Percentiles rank a stretch among this genome's conserved stretches.
phyloP scores from a whole-genome alignment of 306 rosid species.

The Arachis hypogaea region DNA sequence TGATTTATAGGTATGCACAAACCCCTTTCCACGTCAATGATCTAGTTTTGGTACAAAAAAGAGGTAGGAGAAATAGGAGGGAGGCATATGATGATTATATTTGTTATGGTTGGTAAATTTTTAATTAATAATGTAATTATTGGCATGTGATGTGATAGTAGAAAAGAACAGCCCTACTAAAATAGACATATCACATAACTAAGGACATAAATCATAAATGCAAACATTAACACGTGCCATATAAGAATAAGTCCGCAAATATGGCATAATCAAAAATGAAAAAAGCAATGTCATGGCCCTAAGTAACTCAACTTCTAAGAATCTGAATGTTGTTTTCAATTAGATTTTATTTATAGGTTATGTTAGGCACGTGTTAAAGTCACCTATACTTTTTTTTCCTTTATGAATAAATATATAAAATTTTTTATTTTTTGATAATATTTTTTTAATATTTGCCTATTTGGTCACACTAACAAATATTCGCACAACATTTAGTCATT shows the following conservation, averaged over 20 bases:
- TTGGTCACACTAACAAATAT: too few relatives aligned
- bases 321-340: too few relatives aligned
- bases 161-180: background rate
- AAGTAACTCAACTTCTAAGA: background rate
- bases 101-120: background rate
- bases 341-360: too few relatives aligned
- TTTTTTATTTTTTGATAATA: too few relatives aligned
- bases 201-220: background rate
- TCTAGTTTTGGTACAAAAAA: background rate
- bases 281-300: background rate
- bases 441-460: too few relatives aligned
- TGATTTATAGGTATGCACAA: too few relatives aligned
- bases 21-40: background rate
- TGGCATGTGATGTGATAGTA: background rate
- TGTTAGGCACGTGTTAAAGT: too few relatives aligned
- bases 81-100: background rate
- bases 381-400: too few relatives aligned
- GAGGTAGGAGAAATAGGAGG: background rate
- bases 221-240: slow-evolving; percentile 14
- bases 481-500: too few relatives aligned
- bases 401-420: too few relatives aligned
- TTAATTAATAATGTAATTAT: background rate
- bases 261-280: background rate
- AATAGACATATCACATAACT: background rate
- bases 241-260: background rate